Evolutionary conservation across 1,284 basidiomycete genomes (phyloP), one percentile per base, ranked within the genome.

Genomic region (Hymenochaete sp.): DNA sequence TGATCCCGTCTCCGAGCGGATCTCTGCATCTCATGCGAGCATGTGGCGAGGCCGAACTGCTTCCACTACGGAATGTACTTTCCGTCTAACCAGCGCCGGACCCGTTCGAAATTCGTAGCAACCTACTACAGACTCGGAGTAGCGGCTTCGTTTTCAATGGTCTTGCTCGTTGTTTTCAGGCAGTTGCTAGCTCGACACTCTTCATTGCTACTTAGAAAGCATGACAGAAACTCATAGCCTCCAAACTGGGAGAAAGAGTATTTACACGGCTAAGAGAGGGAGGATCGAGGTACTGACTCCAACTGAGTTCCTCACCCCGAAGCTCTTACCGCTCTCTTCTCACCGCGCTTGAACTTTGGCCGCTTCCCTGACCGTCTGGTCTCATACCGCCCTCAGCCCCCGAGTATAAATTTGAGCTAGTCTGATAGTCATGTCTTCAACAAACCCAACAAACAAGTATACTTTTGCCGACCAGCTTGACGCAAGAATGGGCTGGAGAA

Each of bases 401-500:
- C 42, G 32, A 43, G 28, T 44, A 44, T 44, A 36, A 22, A 44
- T 36, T 27, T n/a, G 29, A 37, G 33, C 24, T 11, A 26, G 24
- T 14, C 13, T 26, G n/a, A 26, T 19, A 26, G 3, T 6, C 18
- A 44, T 44, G 43, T 32, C 43, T 26, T 26, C 43, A 44, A 14
- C 35, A 27, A n/a, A n/a, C n/a, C n/a, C n/a, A n/a, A n/a, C n/a
- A n/a, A 41, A 1, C 33, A 35, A 37, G 16, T 44, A 37, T 27
- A 44, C 33, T 14, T 38, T 44, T 18, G 24, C 43, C 4, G 29
- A 44, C 19, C 43, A 44, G 32, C 29, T 43, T 26, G 43, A 44
- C 43, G 14, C 33, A 3, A 44, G 4, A 35, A 44, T 44, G 43
- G 43, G 43, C 24, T 44, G 43, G 43, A 50, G 48, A 27, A 50